Percentiles rank a stretch among this genome's conserved stretches.
phyloP scores from a whole-genome alignment of 176 grass and related monocot genomes.

The bread wheat (Triticum aestivum) region IWGSC_CS_RefSeq_v2.1 NC_057811.1:51764835-51765334 shows the following conservation, averaged over 20 bases:
- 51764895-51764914: neutral
- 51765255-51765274: neutral
- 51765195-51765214: neutral
- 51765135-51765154: neutral
- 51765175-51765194: neutral
- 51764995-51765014: neutral
- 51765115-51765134: neutral
- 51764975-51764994: neutral
- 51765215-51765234: neutral
- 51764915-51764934: neutral
- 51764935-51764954: neutral
- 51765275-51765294: neutral
- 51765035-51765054: neutral
- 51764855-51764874: no score
- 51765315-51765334: neutral
- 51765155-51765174: neutral
- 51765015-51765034: neutral
- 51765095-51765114: no score
- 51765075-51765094: neutral
- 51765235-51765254: neutral
- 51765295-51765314: neutral
- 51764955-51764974: neutral
- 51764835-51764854: no score
- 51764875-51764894: neutral
- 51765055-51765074: neutral